Evolutionary conservation across 257 asterid genomes (phyloP).

Genomic region (Buddleja alternifolia): DNA sequence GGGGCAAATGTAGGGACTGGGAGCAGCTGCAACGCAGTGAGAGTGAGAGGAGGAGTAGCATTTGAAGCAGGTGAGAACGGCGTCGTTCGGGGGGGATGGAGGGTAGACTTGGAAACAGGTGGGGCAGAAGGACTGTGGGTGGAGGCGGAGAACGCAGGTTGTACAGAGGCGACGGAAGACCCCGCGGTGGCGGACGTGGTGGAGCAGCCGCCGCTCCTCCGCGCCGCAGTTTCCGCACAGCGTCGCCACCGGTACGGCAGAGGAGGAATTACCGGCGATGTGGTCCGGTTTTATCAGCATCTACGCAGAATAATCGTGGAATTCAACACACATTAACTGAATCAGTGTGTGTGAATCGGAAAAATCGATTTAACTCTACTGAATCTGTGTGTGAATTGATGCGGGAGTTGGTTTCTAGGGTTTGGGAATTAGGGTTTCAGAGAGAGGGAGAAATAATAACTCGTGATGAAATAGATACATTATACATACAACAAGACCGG

Average conservation of each 20-base stretch:
- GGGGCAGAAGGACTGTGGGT: conserved; percentile 85
- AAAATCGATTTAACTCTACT: too few relatives aligned
- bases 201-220: conserved; percentile 69
- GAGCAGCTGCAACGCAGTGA: conserved; percentile 51
- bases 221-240: conserved; percentile 66
- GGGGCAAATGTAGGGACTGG: conserved; percentile 73
- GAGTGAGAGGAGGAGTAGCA: conserved; percentile 75
- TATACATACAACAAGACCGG: too few relatives aligned
- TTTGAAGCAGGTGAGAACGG: conserved; percentile 53
- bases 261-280: background rate
- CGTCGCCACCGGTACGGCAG: background rate
- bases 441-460: background rate
- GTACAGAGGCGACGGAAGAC: conserved; percentile 79
- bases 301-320: background rate
- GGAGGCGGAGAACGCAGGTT: conserved; percentile 83
- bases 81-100: conserved; percentile 48
- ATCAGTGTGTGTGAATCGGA: too few relatives aligned
- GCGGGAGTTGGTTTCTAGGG: background rate
- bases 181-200: conserved; percentile 74
- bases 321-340: conserved; percentile 2
- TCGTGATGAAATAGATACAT: too few relatives aligned
- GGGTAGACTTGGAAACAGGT: conserved; percentile 77
- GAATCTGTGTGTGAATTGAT: too few relatives aligned
- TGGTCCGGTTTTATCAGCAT: too few relatives aligned
- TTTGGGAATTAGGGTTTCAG: conserved; percentile 24